Percentiles rank a stretch among this genome's conserved stretches.
These are phyloP conservation scores for Boletus tomentosulus DNA, from an alignment of 768 basidiomycete genomes.

Conservation along the genomic window DNA sequence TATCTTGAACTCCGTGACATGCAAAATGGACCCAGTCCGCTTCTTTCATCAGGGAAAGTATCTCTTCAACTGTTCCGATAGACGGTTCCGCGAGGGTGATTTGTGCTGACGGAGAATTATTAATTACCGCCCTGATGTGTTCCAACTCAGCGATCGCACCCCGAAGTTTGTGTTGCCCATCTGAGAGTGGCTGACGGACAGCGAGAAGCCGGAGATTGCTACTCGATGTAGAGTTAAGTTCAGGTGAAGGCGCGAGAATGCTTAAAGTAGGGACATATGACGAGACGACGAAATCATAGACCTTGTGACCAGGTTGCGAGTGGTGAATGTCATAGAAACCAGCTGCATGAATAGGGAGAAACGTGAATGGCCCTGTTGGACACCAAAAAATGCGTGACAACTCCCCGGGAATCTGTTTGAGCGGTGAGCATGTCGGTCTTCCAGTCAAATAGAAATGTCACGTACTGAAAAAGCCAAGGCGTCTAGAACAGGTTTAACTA, in stretches of 20 bases:
- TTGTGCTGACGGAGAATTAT: background rate
- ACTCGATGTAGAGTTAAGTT: background rate
- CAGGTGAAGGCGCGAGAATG: constrained; percentile 4
- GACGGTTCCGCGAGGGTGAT: background rate
- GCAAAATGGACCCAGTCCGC: constrained; percentile 23
- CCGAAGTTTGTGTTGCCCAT: constrained; percentile 4
- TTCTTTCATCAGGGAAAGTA: constrained; percentile 1
- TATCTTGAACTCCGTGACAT: constrained; percentile 28
- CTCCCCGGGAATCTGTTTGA: background rate
- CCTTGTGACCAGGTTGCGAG: background rate
- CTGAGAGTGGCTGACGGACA: constrained; percentile 13
- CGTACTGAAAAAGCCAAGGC: constrained; percentile 1
- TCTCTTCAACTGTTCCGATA: background rate
- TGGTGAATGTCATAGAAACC: background rate
- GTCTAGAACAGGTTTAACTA: constrained; percentile 5
- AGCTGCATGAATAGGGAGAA: constrained; percentile 4
- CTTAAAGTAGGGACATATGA: constrained; percentile 30
- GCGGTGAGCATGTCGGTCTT: background rate
- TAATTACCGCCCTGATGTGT: constrained; percentile 13
- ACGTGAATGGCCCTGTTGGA: background rate
- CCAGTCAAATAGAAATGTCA: background rate
- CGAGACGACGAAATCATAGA: constrained; percentile 1
- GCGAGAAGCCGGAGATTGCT: constrained; percentile 5
- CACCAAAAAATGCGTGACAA: background rate
- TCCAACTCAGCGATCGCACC: constrained; percentile 14